These are phyloP conservation scores for Ophiostoma ulmi DNA, from an alignment of 2,329 filamentous ascomycete species.

Conservation along the genomic window DNA sequence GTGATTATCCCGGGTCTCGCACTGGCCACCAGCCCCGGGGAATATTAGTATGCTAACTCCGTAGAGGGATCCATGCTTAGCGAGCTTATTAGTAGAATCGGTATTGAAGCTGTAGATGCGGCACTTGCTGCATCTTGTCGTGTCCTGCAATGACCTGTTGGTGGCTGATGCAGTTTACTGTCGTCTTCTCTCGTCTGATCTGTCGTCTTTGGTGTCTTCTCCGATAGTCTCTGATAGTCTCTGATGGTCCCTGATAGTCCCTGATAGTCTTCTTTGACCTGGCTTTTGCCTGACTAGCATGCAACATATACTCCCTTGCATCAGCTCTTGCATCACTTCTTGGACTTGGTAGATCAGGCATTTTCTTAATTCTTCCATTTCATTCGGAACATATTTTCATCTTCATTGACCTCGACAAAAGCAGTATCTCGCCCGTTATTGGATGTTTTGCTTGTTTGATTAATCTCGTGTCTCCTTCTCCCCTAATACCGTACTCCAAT, in stretches of 20 bases:
- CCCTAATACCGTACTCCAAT: background rate
- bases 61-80: background rate
- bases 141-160: background rate
- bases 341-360: background rate
- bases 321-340: background rate
- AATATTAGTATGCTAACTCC: background rate
- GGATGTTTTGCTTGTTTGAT: background rate
- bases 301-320: background rate
- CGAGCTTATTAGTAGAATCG: background rate
- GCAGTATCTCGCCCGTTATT: conserved; percentile 1
- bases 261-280: no score
- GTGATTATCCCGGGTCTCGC: background rate
- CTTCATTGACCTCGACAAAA: background rate
- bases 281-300: background rate
- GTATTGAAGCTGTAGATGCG: background rate
- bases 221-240: no score
- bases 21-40: conserved; percentile 1
- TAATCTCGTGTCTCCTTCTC: background rate
- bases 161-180: background rate
- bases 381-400: background rate
- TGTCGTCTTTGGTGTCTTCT: background rate
- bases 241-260: no score
- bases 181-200: background rate
- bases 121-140: background rate
- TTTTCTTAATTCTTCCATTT: background rate